A percentile compares a stretch with the other conserved stretches of the same genome.
Evolutionary conservation across 805 yeast genomes (phyloP).

Genomic region (Cyberlindnera saturnus): DNA sequence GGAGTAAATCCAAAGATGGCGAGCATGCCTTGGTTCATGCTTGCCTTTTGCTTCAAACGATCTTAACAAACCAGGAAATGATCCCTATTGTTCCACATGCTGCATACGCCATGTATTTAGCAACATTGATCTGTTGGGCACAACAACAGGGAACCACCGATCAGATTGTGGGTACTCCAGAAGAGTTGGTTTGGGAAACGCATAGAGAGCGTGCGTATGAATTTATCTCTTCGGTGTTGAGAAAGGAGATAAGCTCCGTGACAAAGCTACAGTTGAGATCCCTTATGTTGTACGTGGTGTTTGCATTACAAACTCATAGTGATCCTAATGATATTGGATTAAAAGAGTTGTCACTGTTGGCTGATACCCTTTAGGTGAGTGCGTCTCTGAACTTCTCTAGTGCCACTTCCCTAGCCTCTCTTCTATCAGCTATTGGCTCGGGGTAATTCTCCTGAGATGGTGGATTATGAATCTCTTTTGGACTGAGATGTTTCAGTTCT

Average conservation of each 20-base stretch:
- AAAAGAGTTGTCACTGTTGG: slow-evolving; percentile 4
- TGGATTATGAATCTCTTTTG: slow-evolving; percentile 23
- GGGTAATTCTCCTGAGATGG: slow-evolving; percentile 29
- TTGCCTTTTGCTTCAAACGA: slow-evolving; percentile 23
- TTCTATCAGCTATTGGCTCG: slow-evolving; percentile 38
- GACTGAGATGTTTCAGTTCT: slow-evolving; percentile 29
- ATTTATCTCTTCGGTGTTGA: not conserved
- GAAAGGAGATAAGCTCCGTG: not conserved
- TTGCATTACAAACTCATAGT: not conserved
- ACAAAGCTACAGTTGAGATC: not conserved
- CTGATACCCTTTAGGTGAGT: slow-evolving; percentile 1
- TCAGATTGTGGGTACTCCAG: not conserved
- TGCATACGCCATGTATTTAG: slow-evolving; percentile 15
- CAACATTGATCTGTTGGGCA: slow-evolving; percentile 19
- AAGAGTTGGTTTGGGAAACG: not conserved
- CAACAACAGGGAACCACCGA: not conserved
- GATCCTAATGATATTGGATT: slow-evolving; percentile 2
- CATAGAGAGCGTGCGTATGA: not conserved
- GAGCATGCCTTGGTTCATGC: slow-evolving; percentile 23
- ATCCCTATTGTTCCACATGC: slow-evolving; percentile 22
- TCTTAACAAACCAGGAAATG: slow-evolving; percentile 20
- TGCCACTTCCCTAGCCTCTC: slow-evolving; percentile 35
- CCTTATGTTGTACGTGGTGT: not conserved
- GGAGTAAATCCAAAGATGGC: slow-evolving; percentile 26
- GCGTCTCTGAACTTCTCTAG: slow-evolving; percentile 36